phyloP scores from a whole-genome alignment of 1,139 yeast species.

The Zygoascus sp. region DNA sequence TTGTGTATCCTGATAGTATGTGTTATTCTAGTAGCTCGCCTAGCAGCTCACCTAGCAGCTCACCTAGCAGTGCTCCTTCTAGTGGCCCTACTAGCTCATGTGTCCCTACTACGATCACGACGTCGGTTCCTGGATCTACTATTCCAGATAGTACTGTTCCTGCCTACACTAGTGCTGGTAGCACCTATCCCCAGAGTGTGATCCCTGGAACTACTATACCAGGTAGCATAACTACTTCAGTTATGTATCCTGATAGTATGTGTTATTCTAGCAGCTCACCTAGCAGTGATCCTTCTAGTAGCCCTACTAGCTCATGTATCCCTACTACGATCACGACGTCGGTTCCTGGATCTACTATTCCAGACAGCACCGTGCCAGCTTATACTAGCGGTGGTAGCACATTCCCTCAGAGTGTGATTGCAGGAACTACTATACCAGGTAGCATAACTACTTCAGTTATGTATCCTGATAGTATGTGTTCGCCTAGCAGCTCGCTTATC shows the following conservation, averaged over 20 bases:
- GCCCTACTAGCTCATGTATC: constrained; percentile 11
- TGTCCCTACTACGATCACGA: constrained; percentile 15
- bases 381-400: constrained; percentile 6
- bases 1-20: constrained; percentile 10
- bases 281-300: neutral
- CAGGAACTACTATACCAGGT: constrained; percentile 11
- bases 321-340: constrained; percentile 8
- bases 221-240: constrained; percentile 11
- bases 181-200: constrained; percentile 14
- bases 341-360: constrained; percentile 6
- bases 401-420: constrained; percentile 13
- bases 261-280: constrained; percentile 1
- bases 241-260: constrained; percentile 10
- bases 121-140: constrained; percentile 14
- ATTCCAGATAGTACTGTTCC: constrained; percentile 1
- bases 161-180: neutral
- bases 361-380: constrained; percentile 1
- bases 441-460: constrained; percentile 11
- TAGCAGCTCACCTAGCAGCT: constrained; percentile 11
- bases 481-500: neutral
- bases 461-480: constrained; percentile 11
- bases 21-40: constrained; percentile 1
- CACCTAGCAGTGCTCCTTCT: constrained; percentile 14
- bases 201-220: constrained; percentile 12
- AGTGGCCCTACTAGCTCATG: constrained; percentile 13